Evolutionary conservation across 1,139 yeast genomes (phyloP).

Genomic region (Hansenula anomala): DNA sequence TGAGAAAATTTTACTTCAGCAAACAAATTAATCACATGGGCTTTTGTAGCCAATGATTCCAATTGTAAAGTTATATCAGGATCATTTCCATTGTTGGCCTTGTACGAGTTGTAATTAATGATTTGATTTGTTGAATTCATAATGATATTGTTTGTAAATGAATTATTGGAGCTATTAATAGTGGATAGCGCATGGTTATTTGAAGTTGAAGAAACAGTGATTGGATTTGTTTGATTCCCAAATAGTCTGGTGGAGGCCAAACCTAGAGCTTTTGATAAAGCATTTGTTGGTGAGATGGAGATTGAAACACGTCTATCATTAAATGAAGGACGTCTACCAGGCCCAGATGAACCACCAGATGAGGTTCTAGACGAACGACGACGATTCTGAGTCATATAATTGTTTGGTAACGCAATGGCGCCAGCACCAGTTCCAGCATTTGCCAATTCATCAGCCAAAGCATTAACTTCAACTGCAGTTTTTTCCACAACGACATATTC

Average conservation of each 20-base stretch:
- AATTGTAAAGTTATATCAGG: conserved; percentile 43
- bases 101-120: conserved; percentile 20
- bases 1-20: conserved; percentile 91
- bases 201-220: neutral
- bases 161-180: conserved; percentile 18
- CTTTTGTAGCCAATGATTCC: conserved; percentile 80
- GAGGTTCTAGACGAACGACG: conserved; percentile 31
- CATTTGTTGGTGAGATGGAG: conserved; percentile 82
- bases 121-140: conserved; percentile 24
- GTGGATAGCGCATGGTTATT: conserved; percentile 6
- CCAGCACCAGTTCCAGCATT: conserved; percentile 57
- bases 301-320: conserved; percentile 65
- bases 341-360: conserved; percentile 26
- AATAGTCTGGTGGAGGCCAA: conserved; percentile 85
- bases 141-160: conserved; percentile 25
- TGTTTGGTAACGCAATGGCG: conserved; percentile 32
- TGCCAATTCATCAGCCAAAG: conserved; percentile 87
- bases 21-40: conserved; percentile 81
- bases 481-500: conserved; percentile 95
- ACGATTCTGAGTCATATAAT: conserved; percentile 17
- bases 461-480: conserved; percentile 91
- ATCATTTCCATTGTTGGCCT: conserved; percentile 34
- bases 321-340: conserved; percentile 30
- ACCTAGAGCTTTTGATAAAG: conserved; percentile 81
- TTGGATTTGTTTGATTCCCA: conserved; percentile 36